Evolutionary conservation across 306 rosid species (phyloP), one percentile per base, ranked within the genome.

Genomic region (Senna tora): DNA sequence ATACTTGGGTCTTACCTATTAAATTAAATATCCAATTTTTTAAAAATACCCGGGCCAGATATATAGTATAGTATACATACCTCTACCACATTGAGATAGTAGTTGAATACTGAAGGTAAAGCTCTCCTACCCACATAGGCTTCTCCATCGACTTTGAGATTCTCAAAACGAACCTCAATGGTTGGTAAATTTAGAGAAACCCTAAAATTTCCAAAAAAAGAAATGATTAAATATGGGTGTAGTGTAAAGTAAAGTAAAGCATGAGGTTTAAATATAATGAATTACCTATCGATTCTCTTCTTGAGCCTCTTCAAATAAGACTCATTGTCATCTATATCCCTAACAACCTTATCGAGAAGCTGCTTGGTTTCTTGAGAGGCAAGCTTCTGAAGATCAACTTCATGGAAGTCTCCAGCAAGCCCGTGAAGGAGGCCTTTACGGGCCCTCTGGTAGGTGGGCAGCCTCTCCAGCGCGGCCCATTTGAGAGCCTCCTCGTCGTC

Each of bases 111-210:
- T 6, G 70, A 65, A 62, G 69, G 82, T 17, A 78, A 33, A 46
- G 78, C 82, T 78, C 78, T 72, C 6, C 20, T 56, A 39, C 82
- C 82, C 61, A 21, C 69, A 33, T 72, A 72, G 47, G 58, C 46
- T 46, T 72, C 76, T 3, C 6, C 49, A 9, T 72, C 76, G 17
- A 72, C 67, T 28, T 33, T 58, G 33, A 72, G 16, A 59, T 72
- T 72, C 68, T 72, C 36, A 34, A 78, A 78, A 36, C 78, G 55
- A 41, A 78, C 77, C 58, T 78, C 82, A 17, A 72, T 47, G n/a
- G 74, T 78, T 47, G 82, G 82, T 13, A 72, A n/a, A 22, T 25
- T 19, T 7, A 65, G 73, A 15, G 73, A 55, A 17, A 75, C 73
- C 34, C 74, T 67, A 36, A 34, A 1, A 67, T 38, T 41, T 53